Percentiles rank a stretch among this genome's conserved stretches.
These are phyloP conservation scores for Alliaria petiolata DNA, from an alignment of 345 rosid species.

Conservation along the genomic window DNA sequence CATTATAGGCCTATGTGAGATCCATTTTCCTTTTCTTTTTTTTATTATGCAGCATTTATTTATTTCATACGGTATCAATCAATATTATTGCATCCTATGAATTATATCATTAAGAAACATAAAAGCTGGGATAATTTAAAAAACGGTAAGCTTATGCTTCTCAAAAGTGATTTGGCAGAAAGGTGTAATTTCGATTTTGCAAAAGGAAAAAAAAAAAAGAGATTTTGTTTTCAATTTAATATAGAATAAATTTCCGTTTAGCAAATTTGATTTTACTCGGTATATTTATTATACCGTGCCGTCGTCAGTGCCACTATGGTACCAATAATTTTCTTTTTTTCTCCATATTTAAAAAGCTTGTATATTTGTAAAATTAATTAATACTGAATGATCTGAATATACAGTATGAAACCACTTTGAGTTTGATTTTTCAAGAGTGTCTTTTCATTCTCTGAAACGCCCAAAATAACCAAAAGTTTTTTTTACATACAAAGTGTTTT, in stretches of 20 bases:
- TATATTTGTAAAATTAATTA: background rate
- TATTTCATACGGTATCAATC: background rate
- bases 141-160: background rate
- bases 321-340: background rate
- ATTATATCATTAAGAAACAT: background rate
- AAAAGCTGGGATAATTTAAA: background rate
- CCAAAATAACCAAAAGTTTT: background rate
- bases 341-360: background rate
- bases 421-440: background rate
- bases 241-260: background rate
- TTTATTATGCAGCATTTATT: background rate
- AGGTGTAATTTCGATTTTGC: background rate
- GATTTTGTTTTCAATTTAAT: background rate
- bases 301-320: background rate
- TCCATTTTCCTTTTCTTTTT: background rate
- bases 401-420: background rate
- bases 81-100: background rate
- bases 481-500: background rate
- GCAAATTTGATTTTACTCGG: background rate
- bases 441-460: background rate
- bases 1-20: constrained; percentile 79
- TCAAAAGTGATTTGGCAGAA: background rate
- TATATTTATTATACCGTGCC: background rate
- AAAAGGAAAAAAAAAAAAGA: background rate
- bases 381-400: background rate